phyloP scores from a whole-genome alignment of 2,329 filamentous ascomycete genomes.

The Colletotrichum noveboracense region DNA sequence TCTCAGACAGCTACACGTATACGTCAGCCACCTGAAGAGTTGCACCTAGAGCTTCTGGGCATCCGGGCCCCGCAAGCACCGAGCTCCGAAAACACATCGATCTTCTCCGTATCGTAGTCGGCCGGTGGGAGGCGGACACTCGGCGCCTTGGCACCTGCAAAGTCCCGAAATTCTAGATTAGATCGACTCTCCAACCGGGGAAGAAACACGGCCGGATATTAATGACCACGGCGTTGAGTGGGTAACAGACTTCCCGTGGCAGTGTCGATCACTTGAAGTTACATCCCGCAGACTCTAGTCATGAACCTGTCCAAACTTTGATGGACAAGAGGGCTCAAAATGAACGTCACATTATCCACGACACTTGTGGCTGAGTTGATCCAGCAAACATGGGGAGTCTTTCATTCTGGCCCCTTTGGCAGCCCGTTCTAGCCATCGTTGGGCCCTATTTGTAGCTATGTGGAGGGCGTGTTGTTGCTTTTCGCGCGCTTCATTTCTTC shows the following conservation, averaged over 20 bases:
- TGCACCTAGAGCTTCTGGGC: neutral
- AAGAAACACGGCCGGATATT: neutral
- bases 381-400: neutral
- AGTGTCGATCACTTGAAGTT: neutral
- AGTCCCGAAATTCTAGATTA: neutral
- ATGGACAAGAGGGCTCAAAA: neutral
- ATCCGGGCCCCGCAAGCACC: neutral
- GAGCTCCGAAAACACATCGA: neutral
- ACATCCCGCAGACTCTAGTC: neutral
- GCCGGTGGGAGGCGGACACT: neutral
- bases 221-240: neutral
- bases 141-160: neutral
- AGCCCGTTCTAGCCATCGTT: neutral
- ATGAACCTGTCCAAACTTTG: neutral
- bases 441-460: neutral
- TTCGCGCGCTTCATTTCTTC: neutral
- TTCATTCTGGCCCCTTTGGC: neutral
- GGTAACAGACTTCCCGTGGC: neutral
- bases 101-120: neutral
- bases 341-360: neutral
- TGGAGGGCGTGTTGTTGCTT: neutral
- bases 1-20: neutral
- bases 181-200: neutral
- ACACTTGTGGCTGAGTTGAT: neutral
- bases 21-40: neutral